These are phyloP conservation scores for Cairneyella variabilis DNA, from an alignment of 495 filamentous ascomycete species.

Conservation along the genomic window DNA sequence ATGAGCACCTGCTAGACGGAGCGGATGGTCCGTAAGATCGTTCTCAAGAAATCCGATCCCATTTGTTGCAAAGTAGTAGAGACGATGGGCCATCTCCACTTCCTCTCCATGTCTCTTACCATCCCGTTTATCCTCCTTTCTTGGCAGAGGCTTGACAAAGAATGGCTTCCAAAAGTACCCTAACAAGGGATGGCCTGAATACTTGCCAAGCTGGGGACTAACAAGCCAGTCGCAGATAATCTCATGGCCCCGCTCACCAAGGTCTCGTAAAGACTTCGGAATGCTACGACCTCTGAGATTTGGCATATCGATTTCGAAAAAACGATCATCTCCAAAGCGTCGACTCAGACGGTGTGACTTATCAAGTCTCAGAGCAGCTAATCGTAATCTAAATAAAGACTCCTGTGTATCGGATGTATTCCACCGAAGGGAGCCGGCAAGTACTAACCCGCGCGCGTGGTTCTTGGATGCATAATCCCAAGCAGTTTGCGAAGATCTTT, in stretches of 20 bases:
- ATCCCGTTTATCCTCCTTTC: slow-evolving; percentile 12
- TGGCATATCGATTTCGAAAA: slow-evolving; percentile 23
- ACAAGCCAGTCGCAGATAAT: slow-evolving; percentile 21
- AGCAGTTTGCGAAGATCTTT: slow-evolving; percentile 8
- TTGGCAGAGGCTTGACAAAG: slow-evolving; percentile 14
- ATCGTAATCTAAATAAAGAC: slow-evolving; percentile 13
- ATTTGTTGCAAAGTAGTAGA: slow-evolving; percentile 52
- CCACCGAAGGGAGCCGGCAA: slow-evolving; percentile 13
- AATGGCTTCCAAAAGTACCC: slow-evolving; percentile 21
- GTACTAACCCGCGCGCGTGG: slow-evolving; percentile 4
- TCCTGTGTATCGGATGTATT: background rate
- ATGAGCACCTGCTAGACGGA: background rate
- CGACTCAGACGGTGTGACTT: slow-evolving; percentile 16
- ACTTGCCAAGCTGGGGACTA: background rate
- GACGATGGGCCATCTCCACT: slow-evolving; percentile 29
- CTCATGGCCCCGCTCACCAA: background rate
- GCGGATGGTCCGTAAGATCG: slow-evolving; percentile 30
- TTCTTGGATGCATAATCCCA: slow-evolving; percentile 9
- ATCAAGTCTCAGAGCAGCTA: slow-evolving; percentile 20
- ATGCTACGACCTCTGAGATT: slow-evolving; percentile 12
- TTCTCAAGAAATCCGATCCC: slow-evolving; percentile 27
- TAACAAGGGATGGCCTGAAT: slow-evolving; percentile 9
- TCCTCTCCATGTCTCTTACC: slow-evolving; percentile 9
- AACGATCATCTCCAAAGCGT: slow-evolving; percentile 22
- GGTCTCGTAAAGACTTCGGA: slow-evolving; percentile 2